Evolutionary conservation across 805 yeast genomes (phyloP), one percentile per base, ranked within the genome.

Genomic region (Jamesozyma jinghongensis): DNA sequence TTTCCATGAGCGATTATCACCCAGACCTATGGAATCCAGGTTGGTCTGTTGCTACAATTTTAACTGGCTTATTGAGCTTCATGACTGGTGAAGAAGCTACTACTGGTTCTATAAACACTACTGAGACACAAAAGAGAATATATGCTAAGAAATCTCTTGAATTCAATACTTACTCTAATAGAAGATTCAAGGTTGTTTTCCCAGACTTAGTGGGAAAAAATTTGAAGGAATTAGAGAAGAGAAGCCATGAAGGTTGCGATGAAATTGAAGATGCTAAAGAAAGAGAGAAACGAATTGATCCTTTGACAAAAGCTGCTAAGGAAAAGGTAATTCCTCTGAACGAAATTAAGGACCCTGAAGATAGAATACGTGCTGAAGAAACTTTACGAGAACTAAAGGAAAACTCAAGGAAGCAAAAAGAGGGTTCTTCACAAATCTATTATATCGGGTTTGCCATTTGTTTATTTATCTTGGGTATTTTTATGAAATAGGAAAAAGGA

Each of bases 11-110:
- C 53, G 97, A 88, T 63, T 88, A 77, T 61, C 97, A 88, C 53
- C 96, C 95, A 3, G 92, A 87, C 59, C 68, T 82, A 1, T 88
- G 97, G 97, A 87, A 88, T 60, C 97, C 97, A 1, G 86, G 94
- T 5, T 88, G 97, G 97, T 78, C 87, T 34, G 96, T 88, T 19
- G 70, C 85, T 27, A 87, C 97, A 0, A 88, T 88, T 17, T 69
- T 88, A 51, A 84, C 79, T 10, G 97, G 97, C 0, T 66, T 88
- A 29, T 67, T 88, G 49, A 85, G 95, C 57, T 88, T 88, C 55
- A 88, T 88, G 97, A 85, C 94, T 1, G 81, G 92, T 8, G 75
- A 75, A 44, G 97, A 88, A 50, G 65, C 73, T 19, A 85, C 96
- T 2, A 81, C 95, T 0, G 97, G 97, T 0, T 78, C 90, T 7